Conservation (phyloP, 257 asterid genomes). For the Solanum pimpinellifolium region DNA sequence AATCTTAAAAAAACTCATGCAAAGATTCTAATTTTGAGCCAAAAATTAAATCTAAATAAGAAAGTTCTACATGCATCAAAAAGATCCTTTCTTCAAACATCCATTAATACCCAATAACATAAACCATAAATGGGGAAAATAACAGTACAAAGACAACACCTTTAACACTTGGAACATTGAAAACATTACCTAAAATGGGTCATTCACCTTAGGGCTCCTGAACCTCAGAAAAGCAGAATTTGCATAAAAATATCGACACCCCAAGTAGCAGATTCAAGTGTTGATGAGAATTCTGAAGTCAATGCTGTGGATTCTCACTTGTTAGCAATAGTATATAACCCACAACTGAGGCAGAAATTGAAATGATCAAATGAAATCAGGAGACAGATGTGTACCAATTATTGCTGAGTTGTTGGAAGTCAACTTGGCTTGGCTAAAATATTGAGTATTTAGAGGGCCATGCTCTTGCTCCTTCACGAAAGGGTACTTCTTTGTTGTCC, state of each 20-base stretch:
- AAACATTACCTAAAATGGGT: background rate
- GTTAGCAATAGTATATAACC: background rate
- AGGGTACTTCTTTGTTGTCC: background rate
- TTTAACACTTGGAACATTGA: background rate
- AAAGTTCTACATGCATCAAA: background rate
- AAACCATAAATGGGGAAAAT: background rate
- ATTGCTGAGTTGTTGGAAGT: background rate
- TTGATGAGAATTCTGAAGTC: background rate
- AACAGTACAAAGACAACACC: background rate
- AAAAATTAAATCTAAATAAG: background rate
- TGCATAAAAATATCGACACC: background rate
- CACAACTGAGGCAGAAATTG: background rate
- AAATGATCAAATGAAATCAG: background rate
- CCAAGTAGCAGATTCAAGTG: constrained; percentile 3
- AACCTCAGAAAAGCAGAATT: background rate
- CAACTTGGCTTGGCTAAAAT: background rate
- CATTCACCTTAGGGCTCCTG: background rate
- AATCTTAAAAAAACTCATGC: background rate
- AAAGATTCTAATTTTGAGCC: background rate
- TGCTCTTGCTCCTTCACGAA: background rate
- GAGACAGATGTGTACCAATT: background rate
- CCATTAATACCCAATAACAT: background rate
- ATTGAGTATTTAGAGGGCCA: background rate
- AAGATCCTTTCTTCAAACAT: background rate
- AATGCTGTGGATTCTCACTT: background rate